Base-by-base conservation (phyloP, 495 filamentous ascomycete genomes). In the Aspergillus baeticus region DNA sequence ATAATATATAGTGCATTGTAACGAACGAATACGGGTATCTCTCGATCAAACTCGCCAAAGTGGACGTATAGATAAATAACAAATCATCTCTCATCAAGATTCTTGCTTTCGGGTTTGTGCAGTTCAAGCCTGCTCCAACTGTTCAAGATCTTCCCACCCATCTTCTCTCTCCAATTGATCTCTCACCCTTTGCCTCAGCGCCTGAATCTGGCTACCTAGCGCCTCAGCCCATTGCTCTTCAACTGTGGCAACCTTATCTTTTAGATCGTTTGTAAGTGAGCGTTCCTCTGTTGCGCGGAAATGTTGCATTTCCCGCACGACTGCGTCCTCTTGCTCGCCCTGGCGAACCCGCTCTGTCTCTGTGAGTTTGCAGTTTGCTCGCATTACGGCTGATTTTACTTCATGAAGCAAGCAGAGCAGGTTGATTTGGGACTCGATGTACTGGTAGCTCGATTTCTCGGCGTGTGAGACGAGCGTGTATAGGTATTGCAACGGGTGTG, bases 351-450 rank as follows among this genome's bases (percentile, higher is more conserved):
- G 72, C 69, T 91, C 75, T 51, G 76, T 78, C 54, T 83, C 78
- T 61, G 85, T 75, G 31, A 80, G 62, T 45, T 75, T 72, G 51
- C 75, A 77, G 35, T 73, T 73, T 3, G 88, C 88, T 43, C 72
- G 74, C 64, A 86, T 86, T 6, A 90, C 83, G 3, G 85, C 87
- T 36, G 88, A 90, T 64, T 91, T 90, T 22, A 96, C 91, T 70
- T 97, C 94, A 63, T 98, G 94, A 62, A 97, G 70, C 20, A 97
- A 71, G 60, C 92, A 97, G n/a, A 98, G 80, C 13, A 97, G 74
- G 59, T 98, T 97, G 20, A 83, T 92, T 78, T 98, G 93, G 3
- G 81, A 86, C 75, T 98, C 94, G 57, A 98, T 97, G 71, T 94
- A 97, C 71, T 96, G 93, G 65, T 96, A 96, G 21, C 89, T 91